Conservation (phyloP, 2,329 filamentous ascomycete species). For the Colletotrichum falcatum region DNA sequence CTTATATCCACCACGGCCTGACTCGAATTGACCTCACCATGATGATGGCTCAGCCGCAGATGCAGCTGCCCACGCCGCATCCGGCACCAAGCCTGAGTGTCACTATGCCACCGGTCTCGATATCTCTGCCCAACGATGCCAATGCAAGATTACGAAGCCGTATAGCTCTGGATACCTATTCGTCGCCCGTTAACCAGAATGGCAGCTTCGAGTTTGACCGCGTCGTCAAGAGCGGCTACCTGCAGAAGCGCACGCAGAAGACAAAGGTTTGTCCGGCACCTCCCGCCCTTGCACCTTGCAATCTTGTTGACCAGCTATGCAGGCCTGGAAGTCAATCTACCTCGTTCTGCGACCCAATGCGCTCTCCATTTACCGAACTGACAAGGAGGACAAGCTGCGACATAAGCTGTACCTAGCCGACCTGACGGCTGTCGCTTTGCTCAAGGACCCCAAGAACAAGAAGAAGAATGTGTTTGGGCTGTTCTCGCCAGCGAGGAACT, state of each 20-base stretch:
- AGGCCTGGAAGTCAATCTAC: conserved; percentile 92
- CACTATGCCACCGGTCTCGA: conserved; percentile 43
- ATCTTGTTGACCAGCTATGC: conserved; percentile 19
- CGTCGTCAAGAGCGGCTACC: conserved; percentile 88
- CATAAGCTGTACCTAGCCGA: conserved; percentile 91
- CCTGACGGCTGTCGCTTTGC: conserved; percentile 87
- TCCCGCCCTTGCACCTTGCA: background rate
- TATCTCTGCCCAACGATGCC: conserved; percentile 43
- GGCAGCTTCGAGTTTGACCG: conserved; percentile 97
- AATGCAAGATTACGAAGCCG: conserved; percentile 53
- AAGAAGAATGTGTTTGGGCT: conserved; percentile 90
- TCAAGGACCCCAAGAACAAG: conserved; percentile 90
- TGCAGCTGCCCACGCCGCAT: conserved; percentile 33
- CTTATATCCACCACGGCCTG: conserved; percentile 19
- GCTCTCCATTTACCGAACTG: conserved; percentile 92
- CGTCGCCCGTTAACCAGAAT: conserved; percentile 86
- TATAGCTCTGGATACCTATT: conserved; percentile 74
- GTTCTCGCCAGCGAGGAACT: conserved; percentile 92
- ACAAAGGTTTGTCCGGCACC: conserved; percentile 76
- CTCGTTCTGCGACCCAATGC: conserved; percentile 91
- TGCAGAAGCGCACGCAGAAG: conserved; percentile 90
- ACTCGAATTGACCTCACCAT: conserved; percentile 20
- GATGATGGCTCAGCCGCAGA: conserved; percentile 37
- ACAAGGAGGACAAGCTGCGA: conserved; percentile 88
- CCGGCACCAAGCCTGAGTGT: conserved; percentile 37